phyloP scores from a whole-genome alignment of 306 rosid genomes.

The Fragaria ananassa region DNA sequence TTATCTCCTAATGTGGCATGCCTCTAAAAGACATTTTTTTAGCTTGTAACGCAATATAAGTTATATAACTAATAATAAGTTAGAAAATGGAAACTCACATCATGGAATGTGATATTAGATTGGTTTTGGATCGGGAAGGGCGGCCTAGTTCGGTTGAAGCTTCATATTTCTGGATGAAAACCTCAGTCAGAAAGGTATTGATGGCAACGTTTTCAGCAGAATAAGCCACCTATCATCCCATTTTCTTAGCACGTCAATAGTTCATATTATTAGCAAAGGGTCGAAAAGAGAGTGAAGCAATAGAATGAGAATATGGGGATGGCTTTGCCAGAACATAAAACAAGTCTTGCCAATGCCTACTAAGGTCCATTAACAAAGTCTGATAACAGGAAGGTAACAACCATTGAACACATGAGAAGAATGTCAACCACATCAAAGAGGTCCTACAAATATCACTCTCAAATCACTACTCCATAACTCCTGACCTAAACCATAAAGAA shows the following conservation, averaged over 20 bases:
- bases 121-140: too few species aligned
- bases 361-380: background rate
- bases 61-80: background rate
- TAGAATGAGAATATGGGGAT: too few species aligned
- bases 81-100: background rate
- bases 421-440: conserved; percentile 2
- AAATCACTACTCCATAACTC: conserved; percentile 25
- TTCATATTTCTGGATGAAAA: too few species aligned
- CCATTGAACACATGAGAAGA: background rate
- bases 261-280: too few species aligned
- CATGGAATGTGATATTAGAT: background rate
- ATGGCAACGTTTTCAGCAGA: too few species aligned
- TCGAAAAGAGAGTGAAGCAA: too few species aligned
- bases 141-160: too few species aligned
- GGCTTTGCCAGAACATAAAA: too few species aligned
- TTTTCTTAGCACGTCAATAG: too few species aligned
- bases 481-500: conserved; percentile 6
- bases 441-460: conserved; percentile 23
- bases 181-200: too few species aligned
- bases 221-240: too few species aligned
- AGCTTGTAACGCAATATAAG: background rate
- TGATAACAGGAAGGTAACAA: background rate
- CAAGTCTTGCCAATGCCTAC: background rate
- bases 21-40: background rate
- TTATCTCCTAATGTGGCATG: background rate